Percentiles rank a stretch among this genome's conserved stretches.
Evolutionary conservation across 495 filamentous ascomycete genomes (phyloP).

Genomic region (Aspergillus hancockii): DNA sequence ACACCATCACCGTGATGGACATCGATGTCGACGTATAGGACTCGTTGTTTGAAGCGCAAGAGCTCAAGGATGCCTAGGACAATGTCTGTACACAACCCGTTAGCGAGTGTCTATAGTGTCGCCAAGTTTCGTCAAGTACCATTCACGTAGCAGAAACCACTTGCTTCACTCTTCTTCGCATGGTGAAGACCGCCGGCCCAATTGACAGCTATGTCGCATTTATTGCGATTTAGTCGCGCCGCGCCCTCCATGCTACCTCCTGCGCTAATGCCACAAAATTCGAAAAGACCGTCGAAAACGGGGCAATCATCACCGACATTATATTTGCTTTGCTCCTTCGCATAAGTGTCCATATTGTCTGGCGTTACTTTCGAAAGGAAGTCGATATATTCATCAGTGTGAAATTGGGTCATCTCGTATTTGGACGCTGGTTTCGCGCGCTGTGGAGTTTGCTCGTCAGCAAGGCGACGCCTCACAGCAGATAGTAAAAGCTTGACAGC

Average conservation of each 20-base stretch:
- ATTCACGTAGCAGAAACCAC: constrained; percentile 98
- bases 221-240: constrained; percentile 84
- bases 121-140: constrained; percentile 48
- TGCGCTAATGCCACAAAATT: constrained; percentile 97
- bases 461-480: neutral
- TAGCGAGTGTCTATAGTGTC: neutral
- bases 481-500: neutral
- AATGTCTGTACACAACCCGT: constrained; percentile 64
- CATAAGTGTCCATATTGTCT: constrained; percentile 95
- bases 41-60: constrained; percentile 88
- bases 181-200: constrained; percentile 98
- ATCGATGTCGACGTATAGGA: constrained; percentile 97
- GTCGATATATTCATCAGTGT: constrained; percentile 99
- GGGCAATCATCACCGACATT: constrained; percentile 98
- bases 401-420: constrained; percentile 98
- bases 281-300: constrained; percentile 95
- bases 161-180: constrained; percentile 95
- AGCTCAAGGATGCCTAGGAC: constrained; percentile 95
- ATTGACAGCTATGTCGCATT: constrained; percentile 96
- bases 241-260: constrained; percentile 98
- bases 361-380: constrained; percentile 95
- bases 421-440: constrained; percentile 95
- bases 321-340: constrained; percentile 92
- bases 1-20: constrained; percentile 98
- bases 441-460: constrained; percentile 50